Evolutionary conservation across 495 filamentous ascomycete species (phyloP), one percentile per base, ranked within the genome.

Genomic region (Aspergillus taichungensis): DNA sequence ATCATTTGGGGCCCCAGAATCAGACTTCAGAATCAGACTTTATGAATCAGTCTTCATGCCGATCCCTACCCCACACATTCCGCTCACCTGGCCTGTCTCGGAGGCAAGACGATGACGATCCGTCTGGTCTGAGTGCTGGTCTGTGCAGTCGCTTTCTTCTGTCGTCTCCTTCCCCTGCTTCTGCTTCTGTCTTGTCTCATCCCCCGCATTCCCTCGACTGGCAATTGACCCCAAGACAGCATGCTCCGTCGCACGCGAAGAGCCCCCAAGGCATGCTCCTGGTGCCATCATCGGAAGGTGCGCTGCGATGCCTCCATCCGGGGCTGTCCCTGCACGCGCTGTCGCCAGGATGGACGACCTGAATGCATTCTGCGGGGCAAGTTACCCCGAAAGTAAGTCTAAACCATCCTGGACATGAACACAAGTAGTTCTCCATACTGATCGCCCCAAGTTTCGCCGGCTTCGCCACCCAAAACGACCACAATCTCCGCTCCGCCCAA

Each of bases 281-380:
- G 69, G 51, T 76, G 71, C 40, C 63, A 70, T 37, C 62, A 68
- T 46, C 63, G 72, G n/a, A 73, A 74, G 49, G 71, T 76, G 28
- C 67, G 72, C 33, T 76, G 72, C 47, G 72, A 76, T 43, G 69
- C 72, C 8, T 68, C 68, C 2, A 68, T 73, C 27, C 57, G 64
- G 8, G 71, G 71, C 0, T 57, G 61, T 39, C 70, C 72, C 7
- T 76, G 70, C 51, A 73, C 72, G 49, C 71, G 73, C 34, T 76
- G 72, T 48, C 68, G 47, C 46, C 70, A 59, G 55, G 69, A 60
- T 42, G 67, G 61, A 50, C 66, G 51, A 54, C 62, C 11, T 47
- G 61, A 60, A 50, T 74, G 72, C 60, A 50, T 62, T 43, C 34
- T 64, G 39, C 49, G 57, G 12, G 36, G 42, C 5, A 57, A 54